Base-by-base conservation (phyloP, 768 basidiomycete genomes). In the Suillus placidus region DNA sequence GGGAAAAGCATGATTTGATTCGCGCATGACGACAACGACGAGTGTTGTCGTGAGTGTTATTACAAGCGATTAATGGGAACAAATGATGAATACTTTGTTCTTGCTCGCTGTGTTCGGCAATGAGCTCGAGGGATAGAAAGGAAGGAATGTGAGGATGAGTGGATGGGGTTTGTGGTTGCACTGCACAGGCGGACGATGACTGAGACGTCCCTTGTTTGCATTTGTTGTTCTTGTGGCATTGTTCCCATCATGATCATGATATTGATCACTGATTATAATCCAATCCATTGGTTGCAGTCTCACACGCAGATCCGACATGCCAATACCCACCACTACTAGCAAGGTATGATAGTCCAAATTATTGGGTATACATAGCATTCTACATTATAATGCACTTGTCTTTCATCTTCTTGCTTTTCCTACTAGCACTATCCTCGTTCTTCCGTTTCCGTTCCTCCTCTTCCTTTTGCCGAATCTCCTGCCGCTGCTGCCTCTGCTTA, bases 1-100 rank as follows among this genome's bases (percentile, higher is more conserved):
- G 20, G 95, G 94, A 82, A 96, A 97, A 23, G 90, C 90, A 80
- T 95, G 96, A 84, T 96, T 97, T 71, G 92, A 91, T 77, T 97
- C 95, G 69, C 96, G 88, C 96, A 97, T 97, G 67, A 65, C 55
- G 47, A 64, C 55, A 42, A 64, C 40, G 32, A 49, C 62, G 61
- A 68, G 66, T 63, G 71, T 69, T 66, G 26, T 30, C 40, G 10
- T 67, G 49, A 69, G 37, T 38, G 38, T 18, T 30, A 34, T 37
- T 55, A 14, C 35, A 35, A 52, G 6, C n/a, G 45, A 32, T 49
- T 6, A 37, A 47, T 65, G 32, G 30, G 34, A 35, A 42, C 26
- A 68, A 73, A 69, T 68, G 56, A 61, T 58, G 65, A 62, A 62
- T 45, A 66, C 26, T 42, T 35, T 65, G 51, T 43, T 43, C 61